These are phyloP conservation scores for Candida khao-thaluensis DNA, from an alignment of 805 yeast genomes.

Conservation along the genomic window DNA sequence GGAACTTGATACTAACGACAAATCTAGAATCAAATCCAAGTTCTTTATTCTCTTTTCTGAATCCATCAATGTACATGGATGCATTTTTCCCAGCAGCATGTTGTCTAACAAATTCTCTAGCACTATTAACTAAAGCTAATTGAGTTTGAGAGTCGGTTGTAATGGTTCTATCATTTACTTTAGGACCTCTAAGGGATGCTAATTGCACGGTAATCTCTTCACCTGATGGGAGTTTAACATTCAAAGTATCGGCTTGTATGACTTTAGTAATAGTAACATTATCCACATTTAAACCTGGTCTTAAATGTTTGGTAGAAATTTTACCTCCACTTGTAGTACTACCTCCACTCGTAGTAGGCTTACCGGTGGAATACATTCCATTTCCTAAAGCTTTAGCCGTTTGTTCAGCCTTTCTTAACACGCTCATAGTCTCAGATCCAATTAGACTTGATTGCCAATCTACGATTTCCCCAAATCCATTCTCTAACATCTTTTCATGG, in stretches of 20 bases:
- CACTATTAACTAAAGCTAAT: slow-evolving; percentile 58
- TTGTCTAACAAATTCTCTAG: slow-evolving; percentile 73
- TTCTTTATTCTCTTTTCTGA: slow-evolving; percentile 53
- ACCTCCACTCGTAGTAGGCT: slow-evolving; percentile 27
- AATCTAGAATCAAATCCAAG: slow-evolving; percentile 65
- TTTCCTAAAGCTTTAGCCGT: slow-evolving; percentile 57
- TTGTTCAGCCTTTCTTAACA: slow-evolving; percentile 63
- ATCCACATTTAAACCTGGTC: slow-evolving; percentile 49
- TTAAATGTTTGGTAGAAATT: slow-evolving; percentile 21
- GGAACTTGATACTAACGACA: slow-evolving; percentile 56
- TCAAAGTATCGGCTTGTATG: slow-evolving; percentile 66
- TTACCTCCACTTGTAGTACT: slow-evolving; percentile 17
- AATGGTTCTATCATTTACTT: slow-evolving; percentile 55
- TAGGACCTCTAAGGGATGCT: slow-evolving; percentile 75
- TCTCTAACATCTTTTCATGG: slow-evolving; percentile 61
- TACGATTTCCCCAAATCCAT: slow-evolving; percentile 71
- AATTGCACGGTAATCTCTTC: slow-evolving; percentile 67
- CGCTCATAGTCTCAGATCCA: slow-evolving; percentile 63
- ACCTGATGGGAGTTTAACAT: slow-evolving; percentile 47
- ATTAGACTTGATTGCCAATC: slow-evolving; percentile 77
- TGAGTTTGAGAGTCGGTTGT: slow-evolving; percentile 32
- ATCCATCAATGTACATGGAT: slow-evolving; percentile 59
- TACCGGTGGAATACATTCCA: slow-evolving; percentile 41
- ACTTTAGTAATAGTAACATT: slow-evolving; percentile 59
- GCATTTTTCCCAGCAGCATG: slow-evolving; percentile 70